A percentile compares a stretch with the other conserved stretches of the same genome.
Conservation (phyloP, 495 filamentous ascomycete species). For the Polyplosphaeria fusca region DNA sequence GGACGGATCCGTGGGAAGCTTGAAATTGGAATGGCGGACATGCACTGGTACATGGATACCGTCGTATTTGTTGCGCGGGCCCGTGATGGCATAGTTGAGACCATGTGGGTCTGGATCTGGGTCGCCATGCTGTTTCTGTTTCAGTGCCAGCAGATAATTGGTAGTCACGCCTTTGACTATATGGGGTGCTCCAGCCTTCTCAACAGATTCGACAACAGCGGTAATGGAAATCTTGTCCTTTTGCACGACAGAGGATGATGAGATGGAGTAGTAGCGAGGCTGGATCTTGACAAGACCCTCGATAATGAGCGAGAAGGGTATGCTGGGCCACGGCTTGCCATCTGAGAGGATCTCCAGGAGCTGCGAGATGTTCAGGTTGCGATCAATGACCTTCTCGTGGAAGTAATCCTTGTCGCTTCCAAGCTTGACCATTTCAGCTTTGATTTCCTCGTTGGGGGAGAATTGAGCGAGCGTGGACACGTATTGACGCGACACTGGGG, state of each 20-base stretch:
- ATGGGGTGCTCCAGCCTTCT: slow-evolving; percentile 72
- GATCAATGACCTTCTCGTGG: slow-evolving; percentile 75
- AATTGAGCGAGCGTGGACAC: slow-evolving; percentile 83
- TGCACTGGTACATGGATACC: slow-evolving; percentile 95
- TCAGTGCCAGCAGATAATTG: slow-evolving; percentile 94
- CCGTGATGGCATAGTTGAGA: slow-evolving; percentile 81
- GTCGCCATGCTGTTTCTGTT: slow-evolving; percentile 94
- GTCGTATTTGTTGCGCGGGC: slow-evolving; percentile 94
- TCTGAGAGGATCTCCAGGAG: slow-evolving; percentile 71
- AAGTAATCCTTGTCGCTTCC: slow-evolving; percentile 96
- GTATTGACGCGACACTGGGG: slow-evolving; percentile 94
- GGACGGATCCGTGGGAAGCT: slow-evolving; percentile 89
- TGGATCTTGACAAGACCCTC: slow-evolving; percentile 93
- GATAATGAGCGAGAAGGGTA: slow-evolving; percentile 93
- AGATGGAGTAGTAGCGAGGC: slow-evolving; percentile 98
- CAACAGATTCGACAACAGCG: slow-evolving; percentile 83
- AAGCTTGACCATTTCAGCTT: slow-evolving; percentile 81
- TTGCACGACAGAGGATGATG: slow-evolving; percentile 90
- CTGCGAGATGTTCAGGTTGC: slow-evolving; percentile 87
- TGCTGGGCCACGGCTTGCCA: slow-evolving; percentile 68
- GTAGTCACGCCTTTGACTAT: slow-evolving; percentile 92
- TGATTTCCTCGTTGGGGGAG: slow-evolving; percentile 77
- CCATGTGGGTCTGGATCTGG: slow-evolving; percentile 81
- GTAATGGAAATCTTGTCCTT: slow-evolving; percentile 93
- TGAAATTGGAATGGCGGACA: slow-evolving; percentile 98